Conservation (phyloP, 2,329 filamentous ascomycete genomes). For the Sclerotinia subarctica region DNA sequence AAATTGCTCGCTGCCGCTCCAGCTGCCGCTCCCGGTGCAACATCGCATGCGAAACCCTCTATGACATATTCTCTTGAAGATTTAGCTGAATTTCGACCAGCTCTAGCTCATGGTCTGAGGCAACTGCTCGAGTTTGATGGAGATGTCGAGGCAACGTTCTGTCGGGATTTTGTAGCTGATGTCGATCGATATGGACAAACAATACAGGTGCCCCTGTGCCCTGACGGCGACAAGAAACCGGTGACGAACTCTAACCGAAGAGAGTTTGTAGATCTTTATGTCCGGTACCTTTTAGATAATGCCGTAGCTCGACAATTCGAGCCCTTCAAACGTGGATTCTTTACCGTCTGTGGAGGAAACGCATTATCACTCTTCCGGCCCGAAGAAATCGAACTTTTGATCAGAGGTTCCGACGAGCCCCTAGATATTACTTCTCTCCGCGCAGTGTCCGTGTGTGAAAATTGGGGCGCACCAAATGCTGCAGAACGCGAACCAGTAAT, state of each 20-base stretch:
- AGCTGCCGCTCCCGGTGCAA: conserved; percentile 51
- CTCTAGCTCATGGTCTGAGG: conserved; percentile 69
- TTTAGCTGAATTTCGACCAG: conserved; percentile 75
- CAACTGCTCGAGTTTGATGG: conserved; percentile 80
- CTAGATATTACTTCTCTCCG: conserved; percentile 74
- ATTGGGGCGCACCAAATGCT: conserved; percentile 62
- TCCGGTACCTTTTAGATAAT: conserved; percentile 74
- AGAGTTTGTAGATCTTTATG: conserved; percentile 84
- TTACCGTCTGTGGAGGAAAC: conserved; percentile 85
- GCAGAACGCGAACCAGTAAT: conserved; percentile 64
- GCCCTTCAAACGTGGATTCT: conserved; percentile 91
- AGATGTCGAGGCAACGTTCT: conserved; percentile 76
- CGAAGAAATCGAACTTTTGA: conserved; percentile 85
- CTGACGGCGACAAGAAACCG: conserved; percentile 66
- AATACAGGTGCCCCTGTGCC: conserved; percentile 66
- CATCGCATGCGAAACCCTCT: conserved; percentile 54
- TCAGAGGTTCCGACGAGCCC: conserved; percentile 79
- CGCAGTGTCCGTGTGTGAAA: conserved; percentile 77
- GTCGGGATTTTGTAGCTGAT: conserved; percentile 76
- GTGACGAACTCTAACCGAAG: conserved; percentile 82
- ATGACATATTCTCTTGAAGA: conserved; percentile 79
- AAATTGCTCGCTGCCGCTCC: conserved; percentile 79
- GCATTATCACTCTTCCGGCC: conserved; percentile 82
- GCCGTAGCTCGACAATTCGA: conserved; percentile 81
- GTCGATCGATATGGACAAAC: conserved; percentile 72